These are phyloP conservation scores for Aspergillus olivimuriae DNA, from an alignment of 495 filamentous ascomycete genomes.

Conservation along the genomic window DNA sequence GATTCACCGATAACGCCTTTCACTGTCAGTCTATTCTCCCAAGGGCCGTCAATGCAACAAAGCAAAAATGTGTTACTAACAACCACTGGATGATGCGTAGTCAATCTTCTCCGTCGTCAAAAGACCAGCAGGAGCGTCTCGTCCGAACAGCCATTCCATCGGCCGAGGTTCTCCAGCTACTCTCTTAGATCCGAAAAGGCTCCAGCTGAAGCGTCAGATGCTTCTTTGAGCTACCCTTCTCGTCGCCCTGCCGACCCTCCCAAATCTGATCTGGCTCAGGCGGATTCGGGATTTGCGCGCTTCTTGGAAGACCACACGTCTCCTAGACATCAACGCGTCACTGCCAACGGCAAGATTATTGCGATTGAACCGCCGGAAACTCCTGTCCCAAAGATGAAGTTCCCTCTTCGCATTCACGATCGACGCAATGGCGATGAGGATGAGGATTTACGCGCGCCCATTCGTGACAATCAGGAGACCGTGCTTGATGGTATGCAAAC, in stretches of 20 bases:
- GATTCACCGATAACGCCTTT: constrained; percentile 23
- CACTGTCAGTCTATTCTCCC: constrained; percentile 15
- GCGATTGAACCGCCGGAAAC: constrained; percentile 36
- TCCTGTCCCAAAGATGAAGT: constrained; percentile 28
- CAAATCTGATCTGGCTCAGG: constrained; percentile 15
- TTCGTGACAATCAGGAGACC: neutral
- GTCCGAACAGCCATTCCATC: constrained; percentile 16
- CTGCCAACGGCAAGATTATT: constrained; percentile 59
- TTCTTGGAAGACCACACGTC: constrained; percentile 56
- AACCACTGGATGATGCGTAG: constrained; percentile 9
- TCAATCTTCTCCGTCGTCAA: constrained; percentile 21
- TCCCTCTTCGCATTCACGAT: constrained; percentile 6
- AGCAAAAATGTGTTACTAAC: neutral
- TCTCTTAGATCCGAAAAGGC: constrained; percentile 7
- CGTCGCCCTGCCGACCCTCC: constrained; percentile 22
- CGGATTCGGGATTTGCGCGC: constrained; percentile 37
- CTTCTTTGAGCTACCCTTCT: constrained; percentile 9
- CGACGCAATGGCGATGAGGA: constrained; percentile 6
- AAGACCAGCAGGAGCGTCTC: constrained; percentile 12
- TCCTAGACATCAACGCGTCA: constrained; percentile 55
- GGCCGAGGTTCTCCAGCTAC: constrained; percentile 10
- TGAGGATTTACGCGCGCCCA: neutral
- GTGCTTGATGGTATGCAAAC: too few relatives aligned
- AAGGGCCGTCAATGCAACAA: neutral
- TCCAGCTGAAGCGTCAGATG: constrained; percentile 4